Evolutionary conservation across 768 basidiomycete genomes (phyloP).

Genomic region (Dacryopinax spathularia): DNA sequence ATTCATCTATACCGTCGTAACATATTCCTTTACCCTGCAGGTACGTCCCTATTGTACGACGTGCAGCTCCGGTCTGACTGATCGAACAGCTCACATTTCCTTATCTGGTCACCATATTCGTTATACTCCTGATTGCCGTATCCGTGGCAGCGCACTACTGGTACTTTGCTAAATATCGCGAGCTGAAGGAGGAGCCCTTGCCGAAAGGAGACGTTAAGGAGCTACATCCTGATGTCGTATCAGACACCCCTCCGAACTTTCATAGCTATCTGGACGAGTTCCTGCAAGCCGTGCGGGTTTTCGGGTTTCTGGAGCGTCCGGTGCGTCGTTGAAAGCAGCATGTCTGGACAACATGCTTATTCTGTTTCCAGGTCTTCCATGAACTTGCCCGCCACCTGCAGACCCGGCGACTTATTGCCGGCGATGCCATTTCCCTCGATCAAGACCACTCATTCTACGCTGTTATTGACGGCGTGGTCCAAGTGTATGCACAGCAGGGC

Average conservation of each 20-base stretch:
- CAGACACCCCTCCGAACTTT: slow-evolving; percentile 56
- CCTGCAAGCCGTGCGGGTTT: slow-evolving; percentile 86
- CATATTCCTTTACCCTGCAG: slow-evolving; percentile 80
- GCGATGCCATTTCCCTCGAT: slow-evolving; percentile 82
- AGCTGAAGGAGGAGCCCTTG: slow-evolving; percentile 67
- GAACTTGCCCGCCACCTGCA: slow-evolving; percentile 93
- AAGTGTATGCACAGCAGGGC: slow-evolving; percentile 70
- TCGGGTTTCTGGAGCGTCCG: slow-evolving; percentile 95
- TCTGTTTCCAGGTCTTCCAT: slow-evolving; percentile 65
- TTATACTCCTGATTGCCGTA: slow-evolving; percentile 46
- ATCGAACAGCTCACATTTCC: slow-evolving; percentile 66
- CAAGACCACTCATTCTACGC: slow-evolving; percentile 94
- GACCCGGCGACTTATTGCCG: slow-evolving; percentile 86
- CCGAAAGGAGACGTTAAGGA: slow-evolving; percentile 72
- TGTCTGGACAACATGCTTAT: neutral
- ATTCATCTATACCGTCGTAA: slow-evolving; percentile 60
- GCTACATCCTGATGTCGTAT: slow-evolving; percentile 83
- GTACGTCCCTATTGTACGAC: slow-evolving; percentile 28
- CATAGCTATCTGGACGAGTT: slow-evolving; percentile 98
- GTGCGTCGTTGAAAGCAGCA: slow-evolving; percentile 32
- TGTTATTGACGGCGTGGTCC: slow-evolving; percentile 93
- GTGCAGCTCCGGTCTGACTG: neutral
- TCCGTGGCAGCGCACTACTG: slow-evolving; percentile 67
- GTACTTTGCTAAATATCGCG: slow-evolving; percentile 30
- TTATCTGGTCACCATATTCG: slow-evolving; percentile 69